Evolutionary conservation across 208 protist species (phyloP).

Genomic region (Trypanosoma avium): DNA sequence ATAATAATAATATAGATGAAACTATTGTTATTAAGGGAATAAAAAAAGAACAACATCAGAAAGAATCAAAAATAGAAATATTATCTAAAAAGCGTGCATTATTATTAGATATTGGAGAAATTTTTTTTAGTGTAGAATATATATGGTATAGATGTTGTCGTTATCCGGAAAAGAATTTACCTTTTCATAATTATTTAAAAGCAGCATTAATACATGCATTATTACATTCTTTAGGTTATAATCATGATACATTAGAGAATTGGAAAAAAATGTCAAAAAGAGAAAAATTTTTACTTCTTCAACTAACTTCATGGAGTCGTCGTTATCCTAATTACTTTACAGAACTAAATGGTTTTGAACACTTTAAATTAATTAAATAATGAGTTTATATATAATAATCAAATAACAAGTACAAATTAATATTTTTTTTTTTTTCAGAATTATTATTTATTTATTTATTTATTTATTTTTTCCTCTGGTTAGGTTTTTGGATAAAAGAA

Average conservation of each 20-base stretch:
- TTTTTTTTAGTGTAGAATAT: constrained; percentile 76
- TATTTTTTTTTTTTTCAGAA: too few relatives aligned
- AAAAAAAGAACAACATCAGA: too few relatives aligned
- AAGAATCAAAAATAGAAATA: neutral
- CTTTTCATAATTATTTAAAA: constrained; percentile 55
- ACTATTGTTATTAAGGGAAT: neutral
- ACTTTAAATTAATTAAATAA: constrained; percentile 14
- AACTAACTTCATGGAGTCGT: constrained; percentile 37
- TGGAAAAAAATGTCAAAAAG: constrained; percentile 59
- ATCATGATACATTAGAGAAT: constrained; percentile 56
- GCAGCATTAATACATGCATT: constrained; percentile 71
- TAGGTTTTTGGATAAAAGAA: too few relatives aligned
- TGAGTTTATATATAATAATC: too few relatives aligned
- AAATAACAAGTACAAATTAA: too few relatives aligned
- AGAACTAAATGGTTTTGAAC: constrained; percentile 49
- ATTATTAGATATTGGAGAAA: constrained; percentile 56
- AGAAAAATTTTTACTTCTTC: constrained; percentile 54
- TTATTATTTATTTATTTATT: too few relatives aligned
- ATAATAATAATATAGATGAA: neutral
- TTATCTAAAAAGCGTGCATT: constrained; percentile 18
- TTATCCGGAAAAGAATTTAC: constrained; percentile 44
- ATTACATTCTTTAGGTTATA: constrained; percentile 78
- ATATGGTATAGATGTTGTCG: constrained; percentile 41
- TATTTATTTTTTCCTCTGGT: too few relatives aligned
- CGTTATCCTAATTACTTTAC: constrained; percentile 34